Evolutionary conservation across 202 grass and related monocot genomes (phyloP).

Genomic region (Carex arenaria): DNA sequence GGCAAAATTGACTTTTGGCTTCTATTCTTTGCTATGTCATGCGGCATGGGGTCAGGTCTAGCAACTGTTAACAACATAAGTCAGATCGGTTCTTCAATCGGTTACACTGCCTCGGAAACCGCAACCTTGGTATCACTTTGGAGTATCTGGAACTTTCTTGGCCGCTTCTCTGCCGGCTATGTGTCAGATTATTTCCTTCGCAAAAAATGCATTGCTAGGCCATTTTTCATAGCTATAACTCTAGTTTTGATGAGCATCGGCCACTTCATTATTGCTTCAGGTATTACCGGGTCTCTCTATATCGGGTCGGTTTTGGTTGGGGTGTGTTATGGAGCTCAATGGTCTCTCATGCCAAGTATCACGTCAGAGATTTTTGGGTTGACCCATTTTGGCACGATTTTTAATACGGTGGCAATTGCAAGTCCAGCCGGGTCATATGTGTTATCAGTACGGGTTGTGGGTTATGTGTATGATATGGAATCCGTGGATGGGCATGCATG

Average conservation of each 20-base stretch:
- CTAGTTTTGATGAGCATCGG: conserved; percentile 58
- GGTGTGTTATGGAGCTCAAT: conserved; percentile 78
- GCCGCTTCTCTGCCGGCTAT: conserved; percentile 66
- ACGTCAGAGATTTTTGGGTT: conserved; percentile 86
- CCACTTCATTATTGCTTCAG: conserved; percentile 57
- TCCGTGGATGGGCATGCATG: conserved; percentile 34
- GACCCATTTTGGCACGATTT: conserved; percentile 74
- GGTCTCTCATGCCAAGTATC: conserved; percentile 83
- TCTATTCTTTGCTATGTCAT: conserved; percentile 72
- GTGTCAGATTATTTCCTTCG: conserved; percentile 66
- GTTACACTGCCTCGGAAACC: conserved; percentile 53
- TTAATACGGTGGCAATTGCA: conserved; percentile 69
- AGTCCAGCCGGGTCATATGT: conserved; percentile 76
- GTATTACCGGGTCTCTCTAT: conserved; percentile 51
- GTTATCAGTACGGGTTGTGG: conserved; percentile 68
- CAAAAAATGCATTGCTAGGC: conserved; percentile 36
- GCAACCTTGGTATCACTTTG: conserved; percentile 70
- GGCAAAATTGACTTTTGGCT: conserved; percentile 68
- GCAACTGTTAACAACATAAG: conserved; percentile 93
- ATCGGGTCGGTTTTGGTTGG: conserved; percentile 59
- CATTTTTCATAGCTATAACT: conserved; percentile 54
- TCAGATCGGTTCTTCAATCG: conserved; percentile 70
- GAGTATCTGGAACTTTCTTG: conserved; percentile 95
- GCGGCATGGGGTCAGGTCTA: conserved; percentile 84
- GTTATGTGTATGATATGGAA: conserved; percentile 74